Conservation (phyloP, 129 eudicot genomes). For the Flaveria sonorensis region DNA sequence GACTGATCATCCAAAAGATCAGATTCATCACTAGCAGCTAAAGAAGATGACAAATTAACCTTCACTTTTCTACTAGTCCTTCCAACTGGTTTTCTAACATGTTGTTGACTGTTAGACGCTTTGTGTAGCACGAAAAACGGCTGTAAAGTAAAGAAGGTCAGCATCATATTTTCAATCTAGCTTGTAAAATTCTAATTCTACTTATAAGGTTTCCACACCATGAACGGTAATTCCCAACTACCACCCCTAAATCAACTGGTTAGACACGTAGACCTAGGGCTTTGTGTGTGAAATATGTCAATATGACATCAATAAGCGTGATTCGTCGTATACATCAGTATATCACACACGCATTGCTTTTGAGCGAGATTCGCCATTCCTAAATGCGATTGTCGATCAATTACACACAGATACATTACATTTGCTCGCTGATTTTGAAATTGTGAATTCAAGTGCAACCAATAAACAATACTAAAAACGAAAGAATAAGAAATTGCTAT, state of each 20-base stretch:
- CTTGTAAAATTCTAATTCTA: background rate
- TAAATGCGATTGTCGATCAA: background rate
- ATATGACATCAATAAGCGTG: background rate
- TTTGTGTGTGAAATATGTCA: background rate
- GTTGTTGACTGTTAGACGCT: constrained; percentile 42
- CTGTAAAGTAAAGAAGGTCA: constrained; percentile 24
- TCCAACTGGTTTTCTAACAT: constrained; percentile 35
- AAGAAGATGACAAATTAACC: constrained; percentile 44
- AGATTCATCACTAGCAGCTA: constrained; percentile 31
- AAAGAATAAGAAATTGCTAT: constrained; percentile 4
- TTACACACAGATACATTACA: constrained; percentile 10
- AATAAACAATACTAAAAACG: background rate
- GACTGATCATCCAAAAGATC: constrained; percentile 20
- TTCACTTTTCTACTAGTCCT: constrained; percentile 53
- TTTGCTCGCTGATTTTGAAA: background rate
- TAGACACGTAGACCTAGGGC: constrained; percentile 15
- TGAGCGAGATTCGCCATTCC: background rate
- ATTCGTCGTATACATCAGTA: background rate
- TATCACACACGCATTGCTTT: background rate
- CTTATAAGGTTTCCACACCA: background rate
- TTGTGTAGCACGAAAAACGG: constrained; percentile 82
- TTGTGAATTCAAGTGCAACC: background rate
- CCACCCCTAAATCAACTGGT: background rate
- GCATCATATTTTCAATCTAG: constrained; percentile 1
- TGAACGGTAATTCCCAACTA: background rate